Conservation (phyloP, 2,329 filamentous ascomycete genomes). For the Neospermospora avenae region DNA sequence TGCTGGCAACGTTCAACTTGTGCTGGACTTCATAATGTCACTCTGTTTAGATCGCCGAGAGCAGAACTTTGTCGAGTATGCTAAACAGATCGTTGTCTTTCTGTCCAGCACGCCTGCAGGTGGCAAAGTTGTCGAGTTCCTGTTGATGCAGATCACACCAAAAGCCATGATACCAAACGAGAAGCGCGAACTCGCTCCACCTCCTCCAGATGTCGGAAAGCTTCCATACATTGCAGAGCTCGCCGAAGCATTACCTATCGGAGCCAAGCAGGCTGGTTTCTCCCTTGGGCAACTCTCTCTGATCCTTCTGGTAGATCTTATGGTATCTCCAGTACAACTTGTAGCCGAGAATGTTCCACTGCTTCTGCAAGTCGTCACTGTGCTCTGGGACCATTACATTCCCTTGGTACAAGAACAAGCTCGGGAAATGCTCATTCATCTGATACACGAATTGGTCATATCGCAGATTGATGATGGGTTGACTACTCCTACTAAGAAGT, state of each 20-base stretch:
- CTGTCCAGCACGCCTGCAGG: slow-evolving; percentile 82
- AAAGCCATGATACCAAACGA: slow-evolving; percentile 96
- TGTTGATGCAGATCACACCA: slow-evolving; percentile 85
- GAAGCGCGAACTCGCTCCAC: slow-evolving; percentile 65
- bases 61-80: slow-evolving; percentile 97
- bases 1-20: slow-evolving; percentile 87
- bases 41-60: slow-evolving; percentile 91
- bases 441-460: slow-evolving; percentile 94
- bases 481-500: slow-evolving; percentile 59
- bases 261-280: slow-evolving; percentile 88
- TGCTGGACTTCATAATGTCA: slow-evolving; percentile 94
- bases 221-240: slow-evolving; percentile 91
- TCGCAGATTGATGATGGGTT: slow-evolving; percentile 68
- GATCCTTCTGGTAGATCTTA: slow-evolving; percentile 90
- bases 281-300: slow-evolving; percentile 90
- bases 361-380: slow-evolving; percentile 84
- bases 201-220: slow-evolving; percentile 68
- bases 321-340: slow-evolving; percentile 87
- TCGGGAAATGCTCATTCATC: slow-evolving; percentile 93
- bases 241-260: slow-evolving; percentile 72
- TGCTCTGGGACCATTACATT: slow-evolving; percentile 97
- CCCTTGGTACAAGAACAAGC: slow-evolving; percentile 94
- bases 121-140: slow-evolving; percentile 89
- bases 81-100: slow-evolving; percentile 97
- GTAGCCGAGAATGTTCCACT: slow-evolving; percentile 77